These are phyloP conservation scores for Boletus sensibilis DNA, from an alignment of 768 basidiomycete species.

Conservation along the genomic window DNA sequence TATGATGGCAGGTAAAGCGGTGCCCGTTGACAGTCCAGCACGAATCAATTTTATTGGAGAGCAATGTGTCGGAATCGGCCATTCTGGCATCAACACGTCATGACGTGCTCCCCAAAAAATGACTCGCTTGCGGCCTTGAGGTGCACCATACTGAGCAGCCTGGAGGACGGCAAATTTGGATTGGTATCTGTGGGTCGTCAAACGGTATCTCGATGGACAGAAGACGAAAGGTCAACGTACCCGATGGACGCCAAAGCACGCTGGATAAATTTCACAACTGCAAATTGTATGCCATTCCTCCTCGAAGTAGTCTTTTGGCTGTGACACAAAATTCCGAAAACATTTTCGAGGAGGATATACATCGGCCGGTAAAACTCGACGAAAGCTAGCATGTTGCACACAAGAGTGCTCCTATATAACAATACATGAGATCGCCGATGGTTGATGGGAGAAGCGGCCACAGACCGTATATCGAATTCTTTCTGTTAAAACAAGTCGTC, in stretches of 20 bases:
- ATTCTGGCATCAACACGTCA: conserved; percentile 55
- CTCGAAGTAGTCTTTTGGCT: conserved; percentile 42
- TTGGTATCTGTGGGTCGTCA: conserved; percentile 48
- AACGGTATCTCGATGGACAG: background rate
- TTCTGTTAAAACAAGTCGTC: conserved; percentile 35
- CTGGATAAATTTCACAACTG: conserved; percentile 66
- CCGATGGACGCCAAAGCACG: conserved; percentile 61
- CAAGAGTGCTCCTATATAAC: conserved; percentile 51
- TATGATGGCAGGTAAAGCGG: conserved; percentile 41
- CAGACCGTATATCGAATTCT: conserved; percentile 59
- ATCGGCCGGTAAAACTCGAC: conserved; percentile 62
- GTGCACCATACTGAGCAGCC: conserved; percentile 69
- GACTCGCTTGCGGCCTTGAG: conserved; percentile 64
- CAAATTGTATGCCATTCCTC: conserved; percentile 45
- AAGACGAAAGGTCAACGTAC: conserved; percentile 37
- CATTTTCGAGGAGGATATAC: conserved; percentile 74
- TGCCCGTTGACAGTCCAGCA: conserved; percentile 45
- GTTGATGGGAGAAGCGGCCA: background rate
- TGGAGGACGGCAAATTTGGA: conserved; percentile 63
- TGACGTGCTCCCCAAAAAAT: conserved; percentile 68
- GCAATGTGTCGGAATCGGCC: conserved; percentile 64
- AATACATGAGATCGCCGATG: background rate
- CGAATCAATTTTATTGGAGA: conserved; percentile 36
- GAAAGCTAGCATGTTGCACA: conserved; percentile 69
- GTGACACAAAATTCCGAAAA: conserved; percentile 56